Evolutionary conservation across 176 grass and related monocot genomes (phyloP).

Genomic region (Aegilops sharonensis): DNA sequence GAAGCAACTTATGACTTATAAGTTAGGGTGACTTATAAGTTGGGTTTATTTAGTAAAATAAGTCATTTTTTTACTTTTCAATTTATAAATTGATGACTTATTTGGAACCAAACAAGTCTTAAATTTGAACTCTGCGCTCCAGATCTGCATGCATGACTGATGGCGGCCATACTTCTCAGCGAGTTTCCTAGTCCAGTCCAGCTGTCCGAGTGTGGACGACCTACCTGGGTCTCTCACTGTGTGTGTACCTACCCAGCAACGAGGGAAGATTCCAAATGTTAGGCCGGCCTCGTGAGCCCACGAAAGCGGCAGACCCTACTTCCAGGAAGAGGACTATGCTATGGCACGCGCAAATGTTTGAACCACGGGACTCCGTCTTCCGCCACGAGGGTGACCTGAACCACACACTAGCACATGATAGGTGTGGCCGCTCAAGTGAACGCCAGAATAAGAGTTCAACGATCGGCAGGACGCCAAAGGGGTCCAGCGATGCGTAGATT

Average conservation of each 20-base stretch:
- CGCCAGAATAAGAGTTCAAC: neutral
- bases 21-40: too few species aligned
- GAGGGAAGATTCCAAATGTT: constrained; percentile 17
- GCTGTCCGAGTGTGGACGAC: neutral
- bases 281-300: neutral
- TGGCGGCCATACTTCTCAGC: neutral
- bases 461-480: neutral
- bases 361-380: neutral
- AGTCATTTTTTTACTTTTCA: too few species aligned
- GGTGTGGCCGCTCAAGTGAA: neutral
- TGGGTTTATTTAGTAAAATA: too few species aligned
- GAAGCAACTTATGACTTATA: too few species aligned
- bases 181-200: neutral
- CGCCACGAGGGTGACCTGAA: neutral
- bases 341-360: neutral
- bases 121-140: neutral
- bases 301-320: neutral
- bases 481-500: neutral
- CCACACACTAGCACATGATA: neutral
- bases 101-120: too few species aligned
- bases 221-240: neutral
- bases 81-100: too few species aligned
- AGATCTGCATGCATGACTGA: neutral
- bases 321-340: neutral
- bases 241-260: too few species aligned